These are phyloP conservation scores for Pyrenula massariospora DNA, from an alignment of 495 filamentous ascomycete species.

Conservation along the genomic window DNA sequence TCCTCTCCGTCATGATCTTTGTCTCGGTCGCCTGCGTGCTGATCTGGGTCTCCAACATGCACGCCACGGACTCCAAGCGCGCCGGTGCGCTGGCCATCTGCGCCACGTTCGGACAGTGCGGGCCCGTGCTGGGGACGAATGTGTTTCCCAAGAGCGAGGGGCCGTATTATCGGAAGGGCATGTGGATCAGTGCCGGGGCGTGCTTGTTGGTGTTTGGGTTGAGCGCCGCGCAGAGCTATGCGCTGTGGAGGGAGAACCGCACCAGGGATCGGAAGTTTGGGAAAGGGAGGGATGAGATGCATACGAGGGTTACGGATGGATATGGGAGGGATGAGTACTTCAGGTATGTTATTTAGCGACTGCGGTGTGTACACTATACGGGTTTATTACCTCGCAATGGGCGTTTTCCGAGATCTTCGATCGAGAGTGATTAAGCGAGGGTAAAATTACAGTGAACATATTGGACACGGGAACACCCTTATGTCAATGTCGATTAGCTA, in stretches of 20 bases:
- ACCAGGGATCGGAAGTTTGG: slow-evolving; percentile 20
- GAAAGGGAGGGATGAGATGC: not conserved
- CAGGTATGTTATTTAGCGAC: not conserved
- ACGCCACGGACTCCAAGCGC: slow-evolving; percentile 12
- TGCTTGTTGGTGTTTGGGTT: slow-evolving; percentile 13
- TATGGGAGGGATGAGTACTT: not conserved
- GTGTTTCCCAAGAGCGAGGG: slow-evolving; percentile 38
- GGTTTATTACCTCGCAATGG: too few relatives aligned
- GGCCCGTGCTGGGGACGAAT: slow-evolving; percentile 46
- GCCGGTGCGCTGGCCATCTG: slow-evolving; percentile 12
- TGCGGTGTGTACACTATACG: too few relatives aligned
- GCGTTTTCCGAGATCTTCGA: too few relatives aligned
- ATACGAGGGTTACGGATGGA: not conserved
- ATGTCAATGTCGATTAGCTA: too few relatives aligned
- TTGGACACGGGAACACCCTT: too few relatives aligned
- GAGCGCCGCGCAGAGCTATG: slow-evolving; percentile 14
- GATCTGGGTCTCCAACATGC: slow-evolving; percentile 14
- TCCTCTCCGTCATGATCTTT: slow-evolving; percentile 15
- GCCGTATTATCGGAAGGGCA: slow-evolving; percentile 43
- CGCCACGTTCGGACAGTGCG: slow-evolving; percentile 8
- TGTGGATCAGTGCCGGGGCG: slow-evolving; percentile 34
- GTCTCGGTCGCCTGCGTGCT: slow-evolving; percentile 7
- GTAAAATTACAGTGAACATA: too few relatives aligned
- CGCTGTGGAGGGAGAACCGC: slow-evolving; percentile 40
- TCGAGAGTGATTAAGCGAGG: too few relatives aligned